These are phyloP conservation scores for Trichophyton simii DNA, from an alignment of 2,329 filamentous ascomycete genomes.

Conservation along the genomic window DNA sequence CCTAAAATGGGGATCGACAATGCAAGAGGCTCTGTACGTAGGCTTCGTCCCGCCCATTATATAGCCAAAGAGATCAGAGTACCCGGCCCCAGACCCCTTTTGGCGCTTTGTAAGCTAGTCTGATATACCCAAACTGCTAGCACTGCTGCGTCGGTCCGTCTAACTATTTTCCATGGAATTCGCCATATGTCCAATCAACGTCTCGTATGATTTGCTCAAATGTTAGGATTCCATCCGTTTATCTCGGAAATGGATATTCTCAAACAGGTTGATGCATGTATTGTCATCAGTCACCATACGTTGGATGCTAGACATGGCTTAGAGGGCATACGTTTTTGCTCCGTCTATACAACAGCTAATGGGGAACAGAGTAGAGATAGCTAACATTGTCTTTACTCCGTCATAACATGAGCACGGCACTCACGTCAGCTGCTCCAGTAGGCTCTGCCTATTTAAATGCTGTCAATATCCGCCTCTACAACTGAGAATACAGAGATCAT, in stretches of 20 bases:
- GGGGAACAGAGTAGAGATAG: background rate
- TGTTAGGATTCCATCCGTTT: background rate
- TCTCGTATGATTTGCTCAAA: background rate
- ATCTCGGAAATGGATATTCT: background rate
- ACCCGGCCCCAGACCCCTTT: background rate
- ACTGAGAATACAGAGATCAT: background rate
- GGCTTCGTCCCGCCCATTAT: background rate
- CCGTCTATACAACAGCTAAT: no score
- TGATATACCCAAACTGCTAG: background rate
- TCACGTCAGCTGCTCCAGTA: background rate
- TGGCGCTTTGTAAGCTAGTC: background rate
- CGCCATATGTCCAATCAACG: background rate
- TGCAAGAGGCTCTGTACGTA: background rate
- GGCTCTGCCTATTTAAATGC: background rate
- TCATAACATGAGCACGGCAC: background rate
- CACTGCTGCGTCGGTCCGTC: background rate
- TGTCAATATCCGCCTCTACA: background rate
- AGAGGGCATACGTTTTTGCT: background rate
- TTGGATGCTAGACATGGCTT: background rate
- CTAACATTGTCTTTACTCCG: background rate
- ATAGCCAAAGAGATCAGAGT: background rate
- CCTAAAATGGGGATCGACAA: background rate
- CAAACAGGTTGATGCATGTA: background rate
- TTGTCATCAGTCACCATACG: background rate
- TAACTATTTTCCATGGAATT: background rate